These are phyloP conservation scores for Madurella mycetomatis DNA, from an alignment of 2,329 filamentous ascomycete genomes.

Conservation along the genomic window DNA sequence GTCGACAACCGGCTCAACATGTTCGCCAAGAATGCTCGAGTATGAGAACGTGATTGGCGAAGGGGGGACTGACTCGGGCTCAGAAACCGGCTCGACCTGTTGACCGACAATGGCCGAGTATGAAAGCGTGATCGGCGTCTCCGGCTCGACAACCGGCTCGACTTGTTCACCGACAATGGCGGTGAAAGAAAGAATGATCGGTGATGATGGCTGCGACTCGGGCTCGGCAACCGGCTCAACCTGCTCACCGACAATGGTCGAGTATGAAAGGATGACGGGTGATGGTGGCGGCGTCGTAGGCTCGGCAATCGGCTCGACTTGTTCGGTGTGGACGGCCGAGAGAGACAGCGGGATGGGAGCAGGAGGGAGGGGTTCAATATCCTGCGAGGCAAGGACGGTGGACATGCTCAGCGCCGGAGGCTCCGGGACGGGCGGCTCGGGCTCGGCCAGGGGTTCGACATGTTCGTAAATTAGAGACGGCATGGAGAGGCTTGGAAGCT, in stretches of 20 bases:
- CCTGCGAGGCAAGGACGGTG: constrained; percentile 11
- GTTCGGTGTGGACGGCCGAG: constrained; percentile 15
- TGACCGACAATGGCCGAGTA: neutral
- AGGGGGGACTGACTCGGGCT: constrained; percentile 26
- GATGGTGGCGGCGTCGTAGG: constrained; percentile 24
- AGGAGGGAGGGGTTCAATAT: constrained; percentile 23
- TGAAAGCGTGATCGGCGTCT: constrained; percentile 13
- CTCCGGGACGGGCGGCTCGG: constrained; percentile 9
- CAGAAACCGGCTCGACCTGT: constrained; percentile 19
- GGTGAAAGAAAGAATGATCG: constrained; percentile 8
- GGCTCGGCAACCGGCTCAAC: constrained; percentile 28
- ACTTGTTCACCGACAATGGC: constrained; percentile 20
- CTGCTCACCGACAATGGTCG: constrained; percentile 17
- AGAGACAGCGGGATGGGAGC: constrained; percentile 17
- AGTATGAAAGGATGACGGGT: constrained; percentile 10
- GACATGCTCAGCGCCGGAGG: constrained; percentile 19
- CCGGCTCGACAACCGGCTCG: constrained; percentile 22
- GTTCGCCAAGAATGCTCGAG: constrained; percentile 18
- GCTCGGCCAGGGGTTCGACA: constrained; percentile 21
- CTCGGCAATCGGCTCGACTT: constrained; percentile 24
- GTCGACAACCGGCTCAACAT: constrained; percentile 27
- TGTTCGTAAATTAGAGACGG: constrained; percentile 14
- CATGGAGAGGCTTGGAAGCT: constrained; percentile 11
- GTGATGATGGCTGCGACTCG: constrained; percentile 27
- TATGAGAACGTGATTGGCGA: constrained; percentile 7